These are phyloP conservation scores for Larix kaempferi DNA, from an alignment of 75 land plant species.

Conservation along the genomic window DNA sequence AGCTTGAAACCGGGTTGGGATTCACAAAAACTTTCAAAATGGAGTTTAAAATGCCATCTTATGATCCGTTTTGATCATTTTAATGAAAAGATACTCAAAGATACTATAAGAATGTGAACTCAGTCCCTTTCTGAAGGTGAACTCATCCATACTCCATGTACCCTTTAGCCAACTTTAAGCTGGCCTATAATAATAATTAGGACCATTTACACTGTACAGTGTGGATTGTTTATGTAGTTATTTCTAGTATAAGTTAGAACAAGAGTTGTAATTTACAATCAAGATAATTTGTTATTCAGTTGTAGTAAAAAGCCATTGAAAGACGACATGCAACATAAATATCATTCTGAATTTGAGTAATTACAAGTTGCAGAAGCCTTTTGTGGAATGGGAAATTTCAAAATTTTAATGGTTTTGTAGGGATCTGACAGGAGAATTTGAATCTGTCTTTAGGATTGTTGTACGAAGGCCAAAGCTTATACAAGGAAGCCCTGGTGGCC, in stretches of 20 bases:
- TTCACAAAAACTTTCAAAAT: no score
- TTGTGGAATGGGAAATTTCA: not conserved
- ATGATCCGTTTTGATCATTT: not conserved
- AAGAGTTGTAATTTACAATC: not conserved
- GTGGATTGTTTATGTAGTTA: not conserved
- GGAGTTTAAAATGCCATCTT: no score
- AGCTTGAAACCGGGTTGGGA: no score
- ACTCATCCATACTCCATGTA: not conserved
- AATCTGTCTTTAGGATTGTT: constrained; percentile 38
- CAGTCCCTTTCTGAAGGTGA: not conserved
- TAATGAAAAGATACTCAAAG: not conserved
- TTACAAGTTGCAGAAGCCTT: constrained; percentile 1
- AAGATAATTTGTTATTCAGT: not conserved
- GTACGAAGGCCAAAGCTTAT: constrained; percentile 44
- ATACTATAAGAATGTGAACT: not conserved
- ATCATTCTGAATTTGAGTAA: not conserved
- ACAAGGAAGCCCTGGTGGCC: constrained; percentile 67
- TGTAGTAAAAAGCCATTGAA: not conserved
- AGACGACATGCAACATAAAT: not conserved
- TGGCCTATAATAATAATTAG: no score
- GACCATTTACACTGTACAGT: no score
- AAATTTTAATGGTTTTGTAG: not conserved
- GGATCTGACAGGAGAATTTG: not conserved
- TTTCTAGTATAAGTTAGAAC: not conserved
- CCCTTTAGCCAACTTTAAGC: no score